Base-by-base conservation (phyloP, 768 basidiomycete genomes). In the Leccinum disarticulatum region DNA sequence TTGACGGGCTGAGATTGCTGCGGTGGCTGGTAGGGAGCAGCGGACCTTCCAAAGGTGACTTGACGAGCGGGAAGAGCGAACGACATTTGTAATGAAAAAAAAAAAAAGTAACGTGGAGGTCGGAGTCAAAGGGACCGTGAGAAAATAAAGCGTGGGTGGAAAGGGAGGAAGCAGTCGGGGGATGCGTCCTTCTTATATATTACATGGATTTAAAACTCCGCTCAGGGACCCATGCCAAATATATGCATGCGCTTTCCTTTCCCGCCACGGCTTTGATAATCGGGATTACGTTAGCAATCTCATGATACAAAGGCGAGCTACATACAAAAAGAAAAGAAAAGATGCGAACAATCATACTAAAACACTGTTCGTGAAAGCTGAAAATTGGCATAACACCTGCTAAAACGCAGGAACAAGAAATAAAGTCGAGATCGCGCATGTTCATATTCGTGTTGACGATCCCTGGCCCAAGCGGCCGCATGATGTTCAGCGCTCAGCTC, bases 21-120 rank as follows among this genome's bases (percentile, higher is more conserved):
- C 62, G 77, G 81, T 8, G 77, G 77, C 49, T 80, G 76, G 35
- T 76, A 73, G 9, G 78, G 69, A 52, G 75, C 78, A 62, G 81
- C 84, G 54, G 87, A 76, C 59, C 90, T 84, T 57, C 86, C 87
- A 68, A 91, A 90, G 55, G 84, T 90, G 65, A 91, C 83, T 67
- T 88, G 90, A 67, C 90, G 89, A 61, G 90, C 83, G 62, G 89
- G 88, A 56, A 91, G 80, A 35, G 87, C 85, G 68, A 87, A 88
- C 51, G 81, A 82, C 81, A 82, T 81, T 30, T 51, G 54, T 43
- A 30, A 25, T 25, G 22, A 4, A 9, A 43, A 43, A 43, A 41
- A 41, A 2, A 57, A 66, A 61, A 57, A 50, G 41, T 54, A 38
- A 65, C 17, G 62, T 65, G 56, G 60, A 46, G 48, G 70, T 75